These are phyloP conservation scores for Hansenula sp. DNA, from an alignment of 1,139 yeast species.

Conservation along the genomic window DNA sequence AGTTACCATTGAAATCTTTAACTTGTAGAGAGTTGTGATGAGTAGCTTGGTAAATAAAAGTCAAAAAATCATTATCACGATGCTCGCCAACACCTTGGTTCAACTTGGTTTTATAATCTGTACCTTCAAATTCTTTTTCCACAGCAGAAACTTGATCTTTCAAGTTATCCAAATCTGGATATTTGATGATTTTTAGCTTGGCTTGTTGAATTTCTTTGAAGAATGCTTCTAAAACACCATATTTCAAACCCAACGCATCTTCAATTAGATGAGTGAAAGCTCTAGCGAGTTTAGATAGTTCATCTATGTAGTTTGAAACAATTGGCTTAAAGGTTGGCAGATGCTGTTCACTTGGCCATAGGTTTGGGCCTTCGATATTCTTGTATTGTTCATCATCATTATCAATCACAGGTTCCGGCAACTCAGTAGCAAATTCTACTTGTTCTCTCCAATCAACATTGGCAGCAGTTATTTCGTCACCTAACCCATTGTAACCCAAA, in stretches of 20 bases:
- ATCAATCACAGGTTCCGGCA: constrained; percentile 38
- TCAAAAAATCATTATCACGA: constrained; percentile 63
- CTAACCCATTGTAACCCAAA: constrained; percentile 62
- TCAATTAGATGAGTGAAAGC: constrained; percentile 44
- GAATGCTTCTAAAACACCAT: constrained; percentile 42
- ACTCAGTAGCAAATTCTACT: constrained; percentile 62
- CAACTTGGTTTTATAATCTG: constrained; percentile 20
- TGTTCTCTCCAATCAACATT: constrained; percentile 66
- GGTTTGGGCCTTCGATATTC: constrained; percentile 62
- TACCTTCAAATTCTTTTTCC: constrained; percentile 20
- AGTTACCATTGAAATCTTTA: constrained; percentile 56
- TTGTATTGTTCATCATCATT: constrained; percentile 46
- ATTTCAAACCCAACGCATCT: constrained; percentile 49
- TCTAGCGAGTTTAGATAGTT: constrained; percentile 44
- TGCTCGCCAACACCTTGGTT: constrained; percentile 71
- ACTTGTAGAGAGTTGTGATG: constrained; percentile 55
- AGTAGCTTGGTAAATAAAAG: constrained; percentile 58
- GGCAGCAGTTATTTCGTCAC: constrained; percentile 62
- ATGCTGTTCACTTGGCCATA: constrained; percentile 49
- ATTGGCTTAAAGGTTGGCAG: constrained; percentile 48
- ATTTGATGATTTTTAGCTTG: constrained; percentile 51
- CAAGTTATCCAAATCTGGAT: constrained; percentile 35
- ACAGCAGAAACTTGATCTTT: constrained; percentile 11
- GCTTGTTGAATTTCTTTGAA: constrained; percentile 51
- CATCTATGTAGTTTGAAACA: constrained; percentile 41